Conservation (phyloP, 1,284 basidiomycete species). For the Rhodofomes roseus region DNA sequence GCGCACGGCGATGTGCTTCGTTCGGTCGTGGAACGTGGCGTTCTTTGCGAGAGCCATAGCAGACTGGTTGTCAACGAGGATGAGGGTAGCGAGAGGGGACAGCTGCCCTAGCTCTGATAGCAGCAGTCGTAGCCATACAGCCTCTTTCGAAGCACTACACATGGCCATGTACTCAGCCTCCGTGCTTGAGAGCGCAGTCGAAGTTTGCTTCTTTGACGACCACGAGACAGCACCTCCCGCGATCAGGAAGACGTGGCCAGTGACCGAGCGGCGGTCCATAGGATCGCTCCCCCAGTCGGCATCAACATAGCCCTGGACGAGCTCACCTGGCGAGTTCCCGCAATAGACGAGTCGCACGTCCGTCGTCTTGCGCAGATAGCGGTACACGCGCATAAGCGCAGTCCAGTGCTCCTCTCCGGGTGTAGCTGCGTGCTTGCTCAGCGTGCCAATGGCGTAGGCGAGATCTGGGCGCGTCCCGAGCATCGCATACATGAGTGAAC, state of each 20-base stretch:
- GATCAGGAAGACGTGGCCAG: conserved; percentile 11
- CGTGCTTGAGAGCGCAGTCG: conserved; percentile 10
- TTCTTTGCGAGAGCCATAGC: conserved; percentile 27
- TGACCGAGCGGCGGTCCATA: conserved; percentile 6
- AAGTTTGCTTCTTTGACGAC: conserved; percentile 14
- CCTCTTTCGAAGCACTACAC: conserved; percentile 11
- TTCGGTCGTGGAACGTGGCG: conserved; percentile 17
- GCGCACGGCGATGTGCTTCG: conserved; percentile 33
- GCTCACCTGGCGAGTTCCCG: not conserved
- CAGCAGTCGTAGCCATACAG: conserved; percentile 21
- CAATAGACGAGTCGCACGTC: conserved; percentile 28
- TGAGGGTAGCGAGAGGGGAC: conserved; percentile 3
- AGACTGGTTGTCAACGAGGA: conserved; percentile 29
- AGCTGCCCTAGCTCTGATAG: conserved; percentile 16
- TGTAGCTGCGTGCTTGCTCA: not conserved
- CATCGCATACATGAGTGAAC: conserved; percentile 33
- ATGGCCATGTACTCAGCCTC: conserved; percentile 16
- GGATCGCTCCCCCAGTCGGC: conserved; percentile 24
- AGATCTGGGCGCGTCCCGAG: conserved; percentile 28
- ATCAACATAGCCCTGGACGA: conserved; percentile 8
- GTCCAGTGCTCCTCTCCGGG: conserved; percentile 3
- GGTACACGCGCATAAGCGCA: conserved; percentile 34
- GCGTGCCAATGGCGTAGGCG: not conserved
- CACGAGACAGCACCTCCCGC: conserved; percentile 7
- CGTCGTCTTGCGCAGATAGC: conserved; percentile 36